phyloP scores from a whole-genome alignment of 768 basidiomycete genomes.

The Amanita exitialis region DNA sequence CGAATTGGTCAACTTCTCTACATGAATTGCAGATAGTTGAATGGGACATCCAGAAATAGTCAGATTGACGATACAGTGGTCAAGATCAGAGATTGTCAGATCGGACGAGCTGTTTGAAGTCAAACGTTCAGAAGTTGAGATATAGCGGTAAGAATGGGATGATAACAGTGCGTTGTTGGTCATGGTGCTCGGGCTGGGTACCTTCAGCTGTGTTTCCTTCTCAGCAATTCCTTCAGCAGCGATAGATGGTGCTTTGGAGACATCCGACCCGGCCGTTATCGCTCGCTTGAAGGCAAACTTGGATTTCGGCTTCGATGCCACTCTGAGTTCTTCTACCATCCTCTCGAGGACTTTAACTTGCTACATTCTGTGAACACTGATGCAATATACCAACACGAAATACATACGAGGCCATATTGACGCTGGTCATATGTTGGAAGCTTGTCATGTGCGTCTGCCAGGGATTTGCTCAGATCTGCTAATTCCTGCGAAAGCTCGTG shows the following conservation, averaged over 20 bases:
- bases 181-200: conserved; percentile 3
- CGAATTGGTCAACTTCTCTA: conserved; percentile 46
- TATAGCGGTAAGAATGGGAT: conserved; percentile 32
- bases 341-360: conserved; percentile 58
- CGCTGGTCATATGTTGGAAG: conserved; percentile 69
- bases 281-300: conserved; percentile 61
- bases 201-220: not conserved
- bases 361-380: conserved; percentile 24
- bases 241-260: conserved; percentile 7
- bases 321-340: conserved; percentile 39
- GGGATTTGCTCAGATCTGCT: conserved; percentile 48
- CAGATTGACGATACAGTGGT: conserved; percentile 64
- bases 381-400: not conserved
- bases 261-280: conserved; percentile 8
- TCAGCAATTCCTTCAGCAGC: not conserved
- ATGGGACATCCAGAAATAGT: conserved; percentile 12
- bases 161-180: conserved; percentile 26
- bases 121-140: conserved; percentile 32
- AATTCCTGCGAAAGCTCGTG: conserved; percentile 38
- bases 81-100: conserved; percentile 57
- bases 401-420: conserved; percentile 55
- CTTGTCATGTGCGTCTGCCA: conserved; percentile 53
- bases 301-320: conserved; percentile 33
- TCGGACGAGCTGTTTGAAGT: conserved; percentile 30
- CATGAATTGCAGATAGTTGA: conserved; percentile 50